These are phyloP conservation scores for Penicillium sp. DNA, from an alignment of 2,329 filamentous ascomycete species.

Conservation along the genomic window DNA sequence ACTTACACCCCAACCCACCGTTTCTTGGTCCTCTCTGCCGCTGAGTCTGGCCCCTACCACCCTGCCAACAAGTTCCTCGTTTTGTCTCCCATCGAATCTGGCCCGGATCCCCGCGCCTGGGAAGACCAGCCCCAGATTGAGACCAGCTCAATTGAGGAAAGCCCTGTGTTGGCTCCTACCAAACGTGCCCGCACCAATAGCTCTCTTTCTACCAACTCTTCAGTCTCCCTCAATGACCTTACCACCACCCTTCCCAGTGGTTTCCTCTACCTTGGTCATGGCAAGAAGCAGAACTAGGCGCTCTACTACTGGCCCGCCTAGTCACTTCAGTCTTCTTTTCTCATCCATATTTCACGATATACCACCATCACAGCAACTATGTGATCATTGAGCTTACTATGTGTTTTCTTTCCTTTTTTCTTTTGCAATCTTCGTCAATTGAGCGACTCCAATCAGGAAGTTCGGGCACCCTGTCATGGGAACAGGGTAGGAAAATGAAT, in stretches of 20 bases:
- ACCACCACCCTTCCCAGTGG: constrained; percentile 21
- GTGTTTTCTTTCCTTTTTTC: background rate
- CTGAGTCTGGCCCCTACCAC: constrained; percentile 19
- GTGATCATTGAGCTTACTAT: constrained; percentile 3
- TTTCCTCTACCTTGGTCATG: constrained; percentile 33
- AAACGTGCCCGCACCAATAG: constrained; percentile 29
- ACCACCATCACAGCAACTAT: constrained; percentile 17
- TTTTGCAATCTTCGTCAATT: constrained; percentile 10
- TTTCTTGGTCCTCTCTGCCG: constrained; percentile 34
- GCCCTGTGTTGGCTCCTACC: constrained; percentile 11
- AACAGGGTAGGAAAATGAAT: constrained; percentile 4
- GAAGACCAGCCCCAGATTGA: constrained; percentile 21
- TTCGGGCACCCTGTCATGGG: background rate
- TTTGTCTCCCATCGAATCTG: constrained; percentile 33
- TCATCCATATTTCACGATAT: constrained; percentile 8
- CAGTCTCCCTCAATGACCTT: constrained; percentile 16
- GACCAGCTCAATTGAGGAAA: constrained; percentile 8
- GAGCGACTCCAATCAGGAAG: constrained; percentile 8
- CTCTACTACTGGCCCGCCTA: constrained; percentile 9
- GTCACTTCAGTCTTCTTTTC: background rate
- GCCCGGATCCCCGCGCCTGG: constrained; percentile 25
- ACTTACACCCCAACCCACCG: constrained; percentile 31
- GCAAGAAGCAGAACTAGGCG: constrained; percentile 15
- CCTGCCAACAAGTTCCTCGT: constrained; percentile 27
- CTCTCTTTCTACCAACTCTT: constrained; percentile 27